A percentile compares a stretch with the other conserved stretches of the same genome.
Evolutionary conservation across 1,139 yeast genomes (phyloP).

Genomic region (Yamadazyma jaroonii): DNA sequence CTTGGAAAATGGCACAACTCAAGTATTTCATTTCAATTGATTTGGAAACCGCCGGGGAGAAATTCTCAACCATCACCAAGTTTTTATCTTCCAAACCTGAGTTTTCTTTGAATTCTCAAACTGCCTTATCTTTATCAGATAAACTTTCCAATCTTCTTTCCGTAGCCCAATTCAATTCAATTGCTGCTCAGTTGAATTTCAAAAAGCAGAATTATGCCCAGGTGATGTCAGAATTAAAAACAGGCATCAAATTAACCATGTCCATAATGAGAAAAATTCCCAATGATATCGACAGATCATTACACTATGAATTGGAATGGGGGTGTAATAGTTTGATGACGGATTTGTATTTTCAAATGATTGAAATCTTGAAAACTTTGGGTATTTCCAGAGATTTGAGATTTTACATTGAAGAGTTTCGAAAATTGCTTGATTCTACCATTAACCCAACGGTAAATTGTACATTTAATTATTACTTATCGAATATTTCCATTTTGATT

Average conservation of each 20-base stretch:
- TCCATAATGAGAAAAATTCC: slow-evolving; percentile 39
- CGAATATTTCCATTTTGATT: slow-evolving; percentile 16
- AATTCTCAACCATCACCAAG: slow-evolving; percentile 20
- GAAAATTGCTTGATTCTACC: slow-evolving; percentile 28
- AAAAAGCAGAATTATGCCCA: slow-evolving; percentile 16
- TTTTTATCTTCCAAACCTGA: slow-evolving; percentile 29
- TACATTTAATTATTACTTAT: slow-evolving; percentile 18
- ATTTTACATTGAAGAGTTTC: slow-evolving; percentile 48
- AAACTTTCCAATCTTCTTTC: slow-evolving; percentile 34
- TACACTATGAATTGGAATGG: slow-evolving; percentile 30
- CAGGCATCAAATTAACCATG: slow-evolving; percentile 39
- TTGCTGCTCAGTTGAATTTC: slow-evolving; percentile 23
- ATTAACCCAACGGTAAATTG: slow-evolving; percentile 28
- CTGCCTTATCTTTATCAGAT: slow-evolving; percentile 17
- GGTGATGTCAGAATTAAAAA: slow-evolving; percentile 29
- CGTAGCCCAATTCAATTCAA: slow-evolving; percentile 33
- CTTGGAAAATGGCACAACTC: slow-evolving; percentile 33
- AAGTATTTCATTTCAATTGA: slow-evolving; percentile 19
- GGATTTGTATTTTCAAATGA: slow-evolving; percentile 30
- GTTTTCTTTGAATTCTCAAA: slow-evolving; percentile 19
- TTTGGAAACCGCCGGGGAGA: slow-evolving; percentile 18
- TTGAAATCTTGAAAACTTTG: slow-evolving; percentile 36
- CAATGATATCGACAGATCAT: slow-evolving; percentile 19
- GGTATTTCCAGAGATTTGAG: slow-evolving; percentile 56
- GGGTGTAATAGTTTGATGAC: slow-evolving; percentile 31